These are phyloP conservation scores for Aspergillus piperis DNA, from an alignment of 2,329 filamentous ascomycete genomes.

Conservation along the genomic window DNA sequence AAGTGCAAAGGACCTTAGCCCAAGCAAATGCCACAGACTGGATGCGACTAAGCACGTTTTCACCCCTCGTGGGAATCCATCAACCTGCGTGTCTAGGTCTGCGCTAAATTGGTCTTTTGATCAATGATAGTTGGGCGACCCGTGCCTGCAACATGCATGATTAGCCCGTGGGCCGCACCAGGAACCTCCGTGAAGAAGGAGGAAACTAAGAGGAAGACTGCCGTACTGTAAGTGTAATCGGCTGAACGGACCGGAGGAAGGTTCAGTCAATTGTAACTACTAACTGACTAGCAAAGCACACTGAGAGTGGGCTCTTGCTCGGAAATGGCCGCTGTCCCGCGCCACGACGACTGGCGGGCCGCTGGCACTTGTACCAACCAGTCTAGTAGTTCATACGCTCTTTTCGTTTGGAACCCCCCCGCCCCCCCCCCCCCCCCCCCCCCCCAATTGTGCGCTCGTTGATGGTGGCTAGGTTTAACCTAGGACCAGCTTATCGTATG, in stretches of 20 bases:
- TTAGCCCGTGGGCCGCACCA: background rate
- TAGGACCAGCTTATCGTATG: background rate
- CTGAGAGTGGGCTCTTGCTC: background rate
- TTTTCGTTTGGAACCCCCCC: background rate
- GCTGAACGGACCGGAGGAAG: background rate
- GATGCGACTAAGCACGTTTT: background rate
- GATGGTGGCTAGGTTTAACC: background rate
- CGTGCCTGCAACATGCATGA: background rate
- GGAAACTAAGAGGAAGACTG: background rate
- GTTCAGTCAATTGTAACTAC: background rate
- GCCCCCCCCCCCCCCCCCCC: no score
- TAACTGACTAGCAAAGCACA: background rate
- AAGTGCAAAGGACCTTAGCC: background rate
- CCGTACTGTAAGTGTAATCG: background rate
- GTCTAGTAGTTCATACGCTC: background rate
- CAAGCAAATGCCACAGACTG: conserved; percentile 2
- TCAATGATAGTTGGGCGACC: background rate
- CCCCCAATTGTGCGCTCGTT: background rate
- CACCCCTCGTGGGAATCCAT: background rate
- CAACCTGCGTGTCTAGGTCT: background rate
- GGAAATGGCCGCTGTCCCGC: conserved; percentile 3
- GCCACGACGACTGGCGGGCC: conserved; percentile 1
- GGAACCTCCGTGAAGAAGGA: background rate
- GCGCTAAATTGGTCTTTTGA: background rate
- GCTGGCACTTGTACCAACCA: background rate